Percentiles rank a stretch among this genome's conserved stretches.
Evolutionary conservation across 495 filamentous ascomycete genomes (phyloP).

Genomic region (Halenospora varia): DNA sequence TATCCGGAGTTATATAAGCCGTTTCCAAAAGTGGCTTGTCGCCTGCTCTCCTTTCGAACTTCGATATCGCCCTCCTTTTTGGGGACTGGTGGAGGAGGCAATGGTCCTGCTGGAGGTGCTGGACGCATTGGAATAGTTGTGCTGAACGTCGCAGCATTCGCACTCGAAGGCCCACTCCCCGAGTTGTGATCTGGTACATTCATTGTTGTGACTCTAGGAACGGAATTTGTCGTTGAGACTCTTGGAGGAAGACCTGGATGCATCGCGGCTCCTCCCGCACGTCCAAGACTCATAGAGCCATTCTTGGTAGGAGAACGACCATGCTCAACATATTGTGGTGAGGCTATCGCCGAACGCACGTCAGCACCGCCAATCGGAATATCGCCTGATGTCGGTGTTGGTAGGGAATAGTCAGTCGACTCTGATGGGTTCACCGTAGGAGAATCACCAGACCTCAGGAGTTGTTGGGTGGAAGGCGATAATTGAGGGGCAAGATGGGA

Average conservation of each 20-base stretch:
- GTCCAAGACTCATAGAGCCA: conserved; percentile 31
- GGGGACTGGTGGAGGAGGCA: conserved; percentile 39
- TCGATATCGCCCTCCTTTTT: conserved; percentile 39
- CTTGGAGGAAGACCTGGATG: conserved; percentile 49
- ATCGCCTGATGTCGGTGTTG: conserved; percentile 61
- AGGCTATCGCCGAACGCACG: conserved; percentile 26
- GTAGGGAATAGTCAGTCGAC: conserved; percentile 32
- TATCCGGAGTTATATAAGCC: conserved; percentile 24
- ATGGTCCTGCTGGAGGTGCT: conserved; percentile 35
- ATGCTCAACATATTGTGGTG: conserved; percentile 22
- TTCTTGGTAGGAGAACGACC: conserved; percentile 33
- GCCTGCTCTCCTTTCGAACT: conserved; percentile 31
- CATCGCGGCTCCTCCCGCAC: conserved; percentile 35
- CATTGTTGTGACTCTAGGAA: conserved; percentile 30
- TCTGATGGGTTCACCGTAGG: conserved; percentile 31
- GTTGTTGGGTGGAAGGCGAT: conserved; percentile 53
- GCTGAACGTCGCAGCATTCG: conserved; percentile 24
- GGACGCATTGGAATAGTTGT: conserved; percentile 47
- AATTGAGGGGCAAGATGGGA: conserved; percentile 75
- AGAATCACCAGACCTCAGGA: conserved; percentile 50
- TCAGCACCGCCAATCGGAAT: conserved; percentile 59
- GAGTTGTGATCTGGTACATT: conserved; percentile 16
- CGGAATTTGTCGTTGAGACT: conserved; percentile 40
- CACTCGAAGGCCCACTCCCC: conserved; percentile 23
- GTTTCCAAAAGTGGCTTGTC: conserved; percentile 36